Conservation (phyloP, 1,284 basidiomycete species). For the Ustilago vetiveriae region DNA sequence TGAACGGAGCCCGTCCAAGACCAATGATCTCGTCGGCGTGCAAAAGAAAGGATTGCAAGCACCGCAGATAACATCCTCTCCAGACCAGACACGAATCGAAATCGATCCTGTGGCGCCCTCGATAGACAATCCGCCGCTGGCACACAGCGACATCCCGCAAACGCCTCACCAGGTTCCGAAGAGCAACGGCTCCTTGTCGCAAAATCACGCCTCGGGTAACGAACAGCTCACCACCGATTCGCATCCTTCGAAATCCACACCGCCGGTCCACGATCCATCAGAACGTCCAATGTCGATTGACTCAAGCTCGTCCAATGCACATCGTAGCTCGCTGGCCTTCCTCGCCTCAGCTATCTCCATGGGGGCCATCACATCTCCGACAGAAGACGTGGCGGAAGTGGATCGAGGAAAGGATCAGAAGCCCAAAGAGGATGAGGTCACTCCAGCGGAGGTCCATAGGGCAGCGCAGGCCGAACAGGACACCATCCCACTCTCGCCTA, state of each 20-base stretch:
- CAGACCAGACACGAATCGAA: no score
- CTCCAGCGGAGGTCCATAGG: neutral
- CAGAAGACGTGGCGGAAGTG: neutral
- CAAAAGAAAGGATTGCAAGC: no score
- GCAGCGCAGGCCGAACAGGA: neutral
- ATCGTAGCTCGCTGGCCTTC: conserved; percentile 34
- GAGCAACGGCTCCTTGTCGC: neutral
- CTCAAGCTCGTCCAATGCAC: conserved; percentile 29
- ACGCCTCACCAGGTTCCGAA: neutral
- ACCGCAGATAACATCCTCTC: no score
- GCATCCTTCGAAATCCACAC: neutral
- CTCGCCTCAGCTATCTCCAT: conserved; percentile 47
- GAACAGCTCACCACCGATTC: conserved; percentile 9
- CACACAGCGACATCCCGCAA: neutral
- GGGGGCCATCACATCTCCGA: conserved; percentile 32
- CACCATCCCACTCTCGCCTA: neutral
- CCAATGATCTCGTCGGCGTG: neutral
- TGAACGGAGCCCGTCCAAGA: neutral
- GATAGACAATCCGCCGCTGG: no score
- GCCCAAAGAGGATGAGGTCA: neutral
- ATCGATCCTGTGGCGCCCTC: no score
- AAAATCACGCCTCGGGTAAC: no score
- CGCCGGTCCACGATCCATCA: neutral
- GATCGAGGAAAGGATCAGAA: neutral
- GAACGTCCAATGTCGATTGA: conserved; percentile 33